Conservation (phyloP, 768 basidiomycete species). For the Mycena sanguinolenta region DNA sequence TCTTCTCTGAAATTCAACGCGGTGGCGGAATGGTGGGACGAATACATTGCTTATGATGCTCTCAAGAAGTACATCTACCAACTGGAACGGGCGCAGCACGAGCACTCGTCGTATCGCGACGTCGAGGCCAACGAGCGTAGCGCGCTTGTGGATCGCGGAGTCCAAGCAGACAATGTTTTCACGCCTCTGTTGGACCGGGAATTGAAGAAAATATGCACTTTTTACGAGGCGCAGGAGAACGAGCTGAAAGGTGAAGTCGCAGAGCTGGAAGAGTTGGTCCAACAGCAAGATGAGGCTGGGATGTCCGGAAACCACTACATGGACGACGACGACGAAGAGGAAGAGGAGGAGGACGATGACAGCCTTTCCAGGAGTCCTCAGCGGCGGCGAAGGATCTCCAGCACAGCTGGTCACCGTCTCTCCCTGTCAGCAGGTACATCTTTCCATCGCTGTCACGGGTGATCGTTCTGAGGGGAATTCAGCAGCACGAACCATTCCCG, state of each 20-base stretch:
- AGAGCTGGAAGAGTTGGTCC: constrained; percentile 69
- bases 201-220: constrained; percentile 80
- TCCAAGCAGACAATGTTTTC: constrained; percentile 71
- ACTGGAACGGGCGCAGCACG: constrained; percentile 82
- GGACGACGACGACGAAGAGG: constrained; percentile 67
- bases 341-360: constrained; percentile 70
- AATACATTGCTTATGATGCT: constrained; percentile 91
- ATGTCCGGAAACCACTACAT: constrained; percentile 64
- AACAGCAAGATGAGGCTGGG: constrained; percentile 72
- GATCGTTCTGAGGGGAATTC: constrained; percentile 1
- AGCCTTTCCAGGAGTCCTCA: constrained; percentile 40
- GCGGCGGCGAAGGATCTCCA: constrained; percentile 51
- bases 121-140: constrained; percentile 75
- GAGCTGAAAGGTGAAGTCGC: constrained; percentile 75
- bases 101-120: constrained; percentile 61
- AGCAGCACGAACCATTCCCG: constrained; percentile 35
- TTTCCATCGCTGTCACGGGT: too few species aligned
- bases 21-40: constrained; percentile 92
- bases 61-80: constrained; percentile 90
- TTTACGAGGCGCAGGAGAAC: constrained; percentile 84
- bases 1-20: constrained; percentile 93
- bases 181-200: constrained; percentile 84
- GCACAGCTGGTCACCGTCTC: constrained; percentile 40
- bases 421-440: constrained; percentile 33
- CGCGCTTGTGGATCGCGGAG: constrained; percentile 60